phyloP scores from a whole-genome alignment of 2,329 filamentous ascomycete genomes.

The Dryadomyces quercus-mongolicae region DNA sequence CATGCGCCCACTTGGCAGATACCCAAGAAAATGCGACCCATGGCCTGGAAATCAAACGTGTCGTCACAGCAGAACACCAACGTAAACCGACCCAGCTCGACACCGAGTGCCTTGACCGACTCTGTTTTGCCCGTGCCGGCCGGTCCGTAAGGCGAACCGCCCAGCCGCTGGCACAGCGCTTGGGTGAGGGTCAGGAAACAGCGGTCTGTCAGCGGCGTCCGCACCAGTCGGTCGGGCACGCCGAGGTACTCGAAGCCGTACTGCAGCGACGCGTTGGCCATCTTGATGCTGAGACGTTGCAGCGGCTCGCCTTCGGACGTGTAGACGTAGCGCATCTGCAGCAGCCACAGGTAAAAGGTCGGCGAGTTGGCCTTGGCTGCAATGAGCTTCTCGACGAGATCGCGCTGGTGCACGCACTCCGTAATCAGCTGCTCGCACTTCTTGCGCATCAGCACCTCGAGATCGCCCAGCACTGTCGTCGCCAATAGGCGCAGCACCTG shows the following conservation, averaged over 20 bases:
- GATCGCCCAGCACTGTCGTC: conserved; percentile 76
- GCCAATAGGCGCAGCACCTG: conserved; percentile 77
- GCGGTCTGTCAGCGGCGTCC: conserved; percentile 91
- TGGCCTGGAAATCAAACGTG: conserved; percentile 98
- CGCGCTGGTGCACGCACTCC: conserved; percentile 95
- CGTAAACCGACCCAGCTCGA: conserved; percentile 93
- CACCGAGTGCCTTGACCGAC: conserved; percentile 93
- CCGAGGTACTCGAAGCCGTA: conserved; percentile 98
- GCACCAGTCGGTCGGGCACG: conserved; percentile 88
- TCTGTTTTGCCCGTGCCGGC: conserved; percentile 98
- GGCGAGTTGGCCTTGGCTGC: conserved; percentile 60
- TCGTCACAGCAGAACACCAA: conserved; percentile 99
- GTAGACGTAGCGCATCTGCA: conserved; percentile 97
- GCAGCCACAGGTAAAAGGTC: conserved; percentile 80
- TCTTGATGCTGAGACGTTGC: conserved; percentile 77
- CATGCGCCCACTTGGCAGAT: conserved; percentile 98
- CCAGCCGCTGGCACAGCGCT: conserved; percentile 84
- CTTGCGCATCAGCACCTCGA: conserved; percentile 77
- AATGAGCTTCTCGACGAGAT: conserved; percentile 79
- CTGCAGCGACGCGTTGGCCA: conserved; percentile 90
- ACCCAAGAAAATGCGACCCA: conserved; percentile 98
- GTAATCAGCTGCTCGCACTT: conserved; percentile 99
- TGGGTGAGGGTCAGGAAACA: conserved; percentile 98
- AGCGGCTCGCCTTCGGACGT: conserved; percentile 66
- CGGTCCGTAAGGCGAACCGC: conserved; percentile 93